Base-by-base conservation (phyloP, 257 asterid genomes). In the Linderniella brevidens region DNA sequence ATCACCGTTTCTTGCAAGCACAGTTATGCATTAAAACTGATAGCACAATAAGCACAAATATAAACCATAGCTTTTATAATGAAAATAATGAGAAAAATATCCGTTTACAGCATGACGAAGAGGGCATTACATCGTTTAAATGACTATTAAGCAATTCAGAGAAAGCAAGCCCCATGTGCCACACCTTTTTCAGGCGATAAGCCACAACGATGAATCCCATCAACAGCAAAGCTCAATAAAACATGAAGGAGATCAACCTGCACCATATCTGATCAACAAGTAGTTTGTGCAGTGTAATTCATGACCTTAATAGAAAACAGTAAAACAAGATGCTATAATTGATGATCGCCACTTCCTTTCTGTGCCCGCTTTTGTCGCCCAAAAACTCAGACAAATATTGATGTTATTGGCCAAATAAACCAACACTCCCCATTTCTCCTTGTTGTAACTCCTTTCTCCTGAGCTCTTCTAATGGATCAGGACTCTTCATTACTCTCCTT, bases 1-100 rank as follows among this genome's bases (percentile, higher is more conserved):
- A 78, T 76, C 92, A 65, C 60, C 68, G 59, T 58, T 75, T 73
- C 96, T 75, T 78, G 92, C 93, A 78, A 78, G 74, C 77, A 73
- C 68, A 81, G 67, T 61, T 58, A 65, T 65, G 66, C 57, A 71
- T 67, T 65, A 73, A 81, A 65, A 70, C 14, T 46, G 64, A 53
- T 15, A 50, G 54, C 57, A 25, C 32, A 25, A 25, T 6, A 25
- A 25, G 32, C 4, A 25, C 3, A 25, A 25, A 25, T 6, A 25
- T n/a, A 25, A 25, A 41, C 56, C 51, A 17, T 6, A 25, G 3
- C 6, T 25, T 25, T 2, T 25, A 25, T 25, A 2, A 25, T 3
- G 32, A 25, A 25, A 25, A n/a, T n/a, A n/a, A n/a, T n/a, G n/a
- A n/a, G n/a, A 25, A 25, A 6, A 6, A 25, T 25, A 25, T 25